phyloP scores from a whole-genome alignment of 306 rosid species.

The Carpinus viminea region DNA sequence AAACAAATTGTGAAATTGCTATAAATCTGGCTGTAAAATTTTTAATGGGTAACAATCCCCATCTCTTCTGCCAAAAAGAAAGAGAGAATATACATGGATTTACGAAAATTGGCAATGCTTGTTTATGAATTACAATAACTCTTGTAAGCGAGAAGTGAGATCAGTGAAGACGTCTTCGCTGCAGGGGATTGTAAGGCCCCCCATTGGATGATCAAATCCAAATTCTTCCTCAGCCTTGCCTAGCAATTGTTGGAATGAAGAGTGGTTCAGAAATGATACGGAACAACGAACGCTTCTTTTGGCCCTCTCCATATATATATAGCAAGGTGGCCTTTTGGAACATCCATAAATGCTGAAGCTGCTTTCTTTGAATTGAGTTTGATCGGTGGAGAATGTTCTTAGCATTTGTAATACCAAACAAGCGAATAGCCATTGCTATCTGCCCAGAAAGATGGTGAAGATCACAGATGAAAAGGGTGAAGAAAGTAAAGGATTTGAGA shows the following conservation, averaged over 20 bases:
- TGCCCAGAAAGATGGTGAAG: not conserved
- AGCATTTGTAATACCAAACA: constrained; percentile 29
- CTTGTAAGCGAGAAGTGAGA: constrained; percentile 31
- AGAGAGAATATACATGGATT: not conserved
- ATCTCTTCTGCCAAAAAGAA: not conserved
- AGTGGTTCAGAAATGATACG: constrained; percentile 42
- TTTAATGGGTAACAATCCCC: not conserved
- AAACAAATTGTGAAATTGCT: no score
- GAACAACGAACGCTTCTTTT: constrained; percentile 46
- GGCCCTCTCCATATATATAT: constrained; percentile 53
- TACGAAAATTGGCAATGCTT: not conserved
- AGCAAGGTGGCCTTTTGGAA: constrained; percentile 54
- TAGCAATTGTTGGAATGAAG: constrained; percentile 38
- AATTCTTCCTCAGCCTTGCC: constrained; percentile 45
- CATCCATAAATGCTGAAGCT: constrained; percentile 12
- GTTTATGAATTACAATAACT: not conserved
- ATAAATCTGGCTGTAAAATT: no score
- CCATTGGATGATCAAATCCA: constrained; percentile 47
- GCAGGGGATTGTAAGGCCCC: constrained; percentile 56
- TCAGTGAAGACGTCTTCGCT: constrained; percentile 36
- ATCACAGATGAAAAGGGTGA: constrained; percentile 5
- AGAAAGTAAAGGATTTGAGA: constrained; percentile 3
- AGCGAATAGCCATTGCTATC: constrained; percentile 31
- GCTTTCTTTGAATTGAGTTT: constrained; percentile 24
- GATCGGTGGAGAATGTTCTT: constrained; percentile 42